Evolutionary conservation across 495 filamentous ascomycete genomes (phyloP), one percentile per base, ranked within the genome.

Genomic region (Xylona heveae): DNA sequence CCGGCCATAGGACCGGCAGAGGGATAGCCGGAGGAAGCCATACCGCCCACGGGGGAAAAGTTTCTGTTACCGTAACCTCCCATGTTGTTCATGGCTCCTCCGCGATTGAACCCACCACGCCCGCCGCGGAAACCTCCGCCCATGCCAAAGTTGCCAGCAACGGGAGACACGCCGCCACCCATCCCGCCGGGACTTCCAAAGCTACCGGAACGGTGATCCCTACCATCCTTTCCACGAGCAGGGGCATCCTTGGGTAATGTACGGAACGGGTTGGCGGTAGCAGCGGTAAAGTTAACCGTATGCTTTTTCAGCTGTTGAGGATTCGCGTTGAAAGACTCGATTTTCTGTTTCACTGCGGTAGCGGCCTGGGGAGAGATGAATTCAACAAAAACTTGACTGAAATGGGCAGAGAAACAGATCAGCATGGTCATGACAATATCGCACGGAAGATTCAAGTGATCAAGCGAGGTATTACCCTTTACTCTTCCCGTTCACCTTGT

Each of bases 401-500:
- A 34, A 32, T 19, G 21, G 13, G 23, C 6, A 16, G 30, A 43
- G 44, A 36, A 14, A 32, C n/a, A 7, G 25, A 8, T 31, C 26
- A 25, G 31, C 6, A 17, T 2, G 5, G 14, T 20, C 3, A 16
- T 12, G 26, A 6, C 7, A 20, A 12, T 19, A 16, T 8, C 9
- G n/a, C 8, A 6, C 14, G 17, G 18, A 6, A 13, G 18, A 20
- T 35, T 12, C 31, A 8, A 22, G 1, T 22, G 28, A 6, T 8
- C 25, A 6, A 8, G 18, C 22, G 18, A 3, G n/a, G 15, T 52
- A 74, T 42, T 61, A 93, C 85, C 85, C 83, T 56, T 94, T 94
- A 50, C 79, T 88, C 52, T 97, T 97, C 34, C 88, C 88, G 43
- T 97, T 97, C 9, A 95, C 82, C 52, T 97, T 97, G 52, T 95